phyloP scores from a whole-genome alignment of 208 protist species.

The Crithidia bombi region DNA sequence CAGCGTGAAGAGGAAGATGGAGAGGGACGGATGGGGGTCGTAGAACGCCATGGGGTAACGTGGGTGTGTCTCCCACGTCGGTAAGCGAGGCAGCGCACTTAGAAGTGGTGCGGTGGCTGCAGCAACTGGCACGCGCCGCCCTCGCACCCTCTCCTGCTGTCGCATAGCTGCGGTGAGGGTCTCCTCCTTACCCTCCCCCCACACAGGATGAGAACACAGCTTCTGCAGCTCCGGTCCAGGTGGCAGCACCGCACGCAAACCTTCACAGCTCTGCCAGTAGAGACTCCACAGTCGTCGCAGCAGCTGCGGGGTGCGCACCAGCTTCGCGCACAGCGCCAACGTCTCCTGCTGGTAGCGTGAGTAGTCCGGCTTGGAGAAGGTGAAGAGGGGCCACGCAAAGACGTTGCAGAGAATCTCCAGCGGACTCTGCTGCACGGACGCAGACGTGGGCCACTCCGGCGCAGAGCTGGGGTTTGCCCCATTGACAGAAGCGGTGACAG shows the following conservation, averaged over 20 bases:
- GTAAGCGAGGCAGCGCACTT: constrained; percentile 20
- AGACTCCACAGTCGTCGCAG: constrained; percentile 71
- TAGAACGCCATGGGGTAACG: constrained; percentile 49
- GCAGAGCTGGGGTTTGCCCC: constrained; percentile 1
- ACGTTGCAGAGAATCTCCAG: constrained; percentile 75
- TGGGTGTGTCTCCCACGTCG: constrained; percentile 31
- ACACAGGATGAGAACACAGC: constrained; percentile 23
- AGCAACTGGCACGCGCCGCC: constrained; percentile 12
- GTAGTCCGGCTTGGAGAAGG: constrained; percentile 44
- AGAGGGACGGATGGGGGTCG: constrained; percentile 73
- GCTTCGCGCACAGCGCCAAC: constrained; percentile 62
- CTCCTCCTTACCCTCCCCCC: constrained; percentile 5
- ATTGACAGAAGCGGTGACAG: not conserved
- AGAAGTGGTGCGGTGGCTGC: not conserved
- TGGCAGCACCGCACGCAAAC: constrained; percentile 37
- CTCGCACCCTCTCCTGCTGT: not conserved
- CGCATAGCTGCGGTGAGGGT: not conserved
- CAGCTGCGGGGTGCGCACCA: constrained; percentile 56
- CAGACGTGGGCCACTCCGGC: constrained; percentile 20
- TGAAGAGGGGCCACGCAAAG: constrained; percentile 81
- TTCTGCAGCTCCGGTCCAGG: constrained; percentile 26
- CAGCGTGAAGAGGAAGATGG: constrained; percentile 76
- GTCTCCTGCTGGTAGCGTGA: constrained; percentile 51
- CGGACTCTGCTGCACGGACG: constrained; percentile 31
- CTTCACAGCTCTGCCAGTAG: constrained; percentile 56